Evolutionary conservation across 257 asterid genomes (phyloP).

Genomic region (Solanum chilense): DNA sequence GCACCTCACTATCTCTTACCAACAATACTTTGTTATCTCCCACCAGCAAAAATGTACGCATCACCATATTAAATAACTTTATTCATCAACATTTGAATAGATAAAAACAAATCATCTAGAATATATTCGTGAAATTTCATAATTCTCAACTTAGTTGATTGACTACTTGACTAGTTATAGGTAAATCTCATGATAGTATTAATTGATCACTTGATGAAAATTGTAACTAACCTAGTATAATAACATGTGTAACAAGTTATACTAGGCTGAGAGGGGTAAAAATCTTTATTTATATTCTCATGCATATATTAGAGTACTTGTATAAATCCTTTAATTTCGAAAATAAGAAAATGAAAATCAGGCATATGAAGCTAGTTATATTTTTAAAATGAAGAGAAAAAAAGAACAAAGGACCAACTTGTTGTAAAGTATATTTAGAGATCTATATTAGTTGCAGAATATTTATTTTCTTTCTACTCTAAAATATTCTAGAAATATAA

Average conservation of each 20-base stretch:
- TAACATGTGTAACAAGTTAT: not conserved
- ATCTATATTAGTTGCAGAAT: not conserved
- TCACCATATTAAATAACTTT: not conserved
- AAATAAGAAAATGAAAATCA: not conserved
- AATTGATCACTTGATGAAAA: not conserved
- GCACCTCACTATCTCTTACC: no score
- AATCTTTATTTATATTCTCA: not conserved
- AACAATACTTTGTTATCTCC: not conserved
- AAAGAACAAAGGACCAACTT: not conserved
- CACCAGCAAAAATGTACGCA: accelerated
- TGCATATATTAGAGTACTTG: not conserved
- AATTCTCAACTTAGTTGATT: not conserved
- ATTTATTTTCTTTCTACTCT: not conserved
- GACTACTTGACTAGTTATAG: not conserved
- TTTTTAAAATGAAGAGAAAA: not conserved
- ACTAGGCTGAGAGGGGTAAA: not conserved
- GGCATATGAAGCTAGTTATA: not conserved
- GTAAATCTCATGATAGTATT: not conserved
- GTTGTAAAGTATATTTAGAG: not conserved
- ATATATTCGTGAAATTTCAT: not conserved
- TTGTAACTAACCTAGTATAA: not conserved
- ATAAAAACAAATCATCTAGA: not conserved
- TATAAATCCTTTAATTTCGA: not conserved
- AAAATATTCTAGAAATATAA: not conserved
- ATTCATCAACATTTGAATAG: not conserved